These are phyloP conservation scores for Ustulina deusta DNA, from an alignment of 2,329 filamentous ascomycete genomes.

Conservation along the genomic window DNA sequence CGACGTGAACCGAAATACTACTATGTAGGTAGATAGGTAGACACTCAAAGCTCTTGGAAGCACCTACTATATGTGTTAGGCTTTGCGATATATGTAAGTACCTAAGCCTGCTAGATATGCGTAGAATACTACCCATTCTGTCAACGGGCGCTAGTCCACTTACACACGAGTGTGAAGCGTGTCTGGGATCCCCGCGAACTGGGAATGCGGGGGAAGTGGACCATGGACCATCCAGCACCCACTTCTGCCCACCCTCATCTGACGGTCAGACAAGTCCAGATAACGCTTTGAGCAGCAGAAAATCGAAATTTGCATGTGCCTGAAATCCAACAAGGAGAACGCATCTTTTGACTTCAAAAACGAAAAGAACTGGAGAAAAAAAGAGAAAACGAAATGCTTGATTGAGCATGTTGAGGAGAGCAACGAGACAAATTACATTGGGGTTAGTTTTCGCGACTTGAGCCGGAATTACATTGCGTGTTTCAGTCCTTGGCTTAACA, in stretches of 20 bases:
- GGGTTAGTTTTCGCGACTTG: neutral
- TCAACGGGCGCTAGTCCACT: neutral
- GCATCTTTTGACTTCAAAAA: neutral
- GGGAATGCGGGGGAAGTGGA: constrained; percentile 32
- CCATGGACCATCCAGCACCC: neutral
- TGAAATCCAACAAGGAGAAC: neutral
- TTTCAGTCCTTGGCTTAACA: neutral
- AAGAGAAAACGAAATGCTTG: neutral
- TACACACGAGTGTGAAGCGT: constrained; percentile 12
- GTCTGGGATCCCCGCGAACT: constrained; percentile 17
- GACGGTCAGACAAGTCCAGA: constrained; percentile 23
- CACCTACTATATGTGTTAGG: no score
- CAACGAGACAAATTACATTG: neutral
- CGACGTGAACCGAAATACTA: constrained; percentile 7
- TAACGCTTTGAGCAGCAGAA: neutral
- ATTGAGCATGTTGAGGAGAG: neutral
- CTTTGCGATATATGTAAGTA: no score
- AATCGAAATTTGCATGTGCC: neutral
- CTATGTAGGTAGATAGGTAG: neutral
- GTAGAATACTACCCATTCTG: neutral
- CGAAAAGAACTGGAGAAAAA: neutral
- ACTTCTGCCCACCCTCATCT: constrained; percentile 16
- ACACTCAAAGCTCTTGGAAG: no score
- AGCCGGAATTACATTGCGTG: neutral
- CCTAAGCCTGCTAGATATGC: neutral